Conservation (phyloP, 1,284 basidiomycete species). For the Apiotrichum akiyoshidainum region DNA sequence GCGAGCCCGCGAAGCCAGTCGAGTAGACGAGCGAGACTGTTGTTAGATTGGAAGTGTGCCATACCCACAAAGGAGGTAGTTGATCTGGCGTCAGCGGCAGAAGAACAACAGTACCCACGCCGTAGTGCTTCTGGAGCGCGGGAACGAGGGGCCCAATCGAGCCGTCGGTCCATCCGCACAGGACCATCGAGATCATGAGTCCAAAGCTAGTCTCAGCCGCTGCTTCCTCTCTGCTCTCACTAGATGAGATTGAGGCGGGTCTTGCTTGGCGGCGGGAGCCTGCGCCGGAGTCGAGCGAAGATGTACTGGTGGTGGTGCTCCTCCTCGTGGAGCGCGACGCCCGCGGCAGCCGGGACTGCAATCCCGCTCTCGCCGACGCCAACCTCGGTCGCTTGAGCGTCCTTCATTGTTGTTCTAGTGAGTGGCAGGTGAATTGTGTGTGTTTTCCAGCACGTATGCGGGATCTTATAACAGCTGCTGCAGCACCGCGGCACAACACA, state of each 20-base stretch:
- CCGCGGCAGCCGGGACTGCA: too few relatives aligned
- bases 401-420: too few relatives aligned
- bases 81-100: constrained; percentile 11
- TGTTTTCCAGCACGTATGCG: too few relatives aligned
- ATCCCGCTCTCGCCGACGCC: too few relatives aligned
- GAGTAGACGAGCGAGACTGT: constrained; percentile 18
- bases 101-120: constrained; percentile 2
- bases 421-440: too few relatives aligned
- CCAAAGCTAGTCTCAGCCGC: constrained; percentile 9
- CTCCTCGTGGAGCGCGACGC: too few relatives aligned
- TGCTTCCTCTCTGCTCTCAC: neutral
- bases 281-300: constrained; percentile 12
- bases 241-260: neutral
- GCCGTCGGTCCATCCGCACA: constrained; percentile 23
- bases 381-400: too few relatives aligned
- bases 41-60: too few relatives aligned
- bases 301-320: constrained; percentile 16
- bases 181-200: constrained; percentile 16
- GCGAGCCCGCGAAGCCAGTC: constrained; percentile 11
- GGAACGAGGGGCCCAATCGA: constrained; percentile 20
- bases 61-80: constrained; percentile 20
- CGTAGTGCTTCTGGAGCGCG: constrained; percentile 18
- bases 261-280: constrained; percentile 6
- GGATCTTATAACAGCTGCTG: too few relatives aligned
- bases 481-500: too few relatives aligned